These are phyloP conservation scores for Cercospora brassicicola DNA, from an alignment of 2,329 filamentous ascomycete species.

Conservation along the genomic window DNA sequence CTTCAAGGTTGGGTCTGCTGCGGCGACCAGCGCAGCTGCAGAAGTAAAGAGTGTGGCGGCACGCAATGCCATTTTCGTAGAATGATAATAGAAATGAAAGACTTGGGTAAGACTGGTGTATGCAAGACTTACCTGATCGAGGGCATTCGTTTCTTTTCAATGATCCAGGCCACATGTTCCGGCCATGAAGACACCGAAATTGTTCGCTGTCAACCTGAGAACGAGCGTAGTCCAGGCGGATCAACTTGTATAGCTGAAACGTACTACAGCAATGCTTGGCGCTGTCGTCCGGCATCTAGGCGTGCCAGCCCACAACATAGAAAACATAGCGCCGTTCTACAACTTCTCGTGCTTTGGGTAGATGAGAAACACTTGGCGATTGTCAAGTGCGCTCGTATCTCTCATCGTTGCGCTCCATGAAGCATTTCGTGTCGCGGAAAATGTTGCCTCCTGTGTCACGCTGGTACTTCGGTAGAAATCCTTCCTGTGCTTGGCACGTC, in stretches of 20 bases:
- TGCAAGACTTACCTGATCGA: not conserved
- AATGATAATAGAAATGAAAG: constrained; percentile 15
- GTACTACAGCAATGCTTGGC: not conserved
- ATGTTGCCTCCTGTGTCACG: not conserved
- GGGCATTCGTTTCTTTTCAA: not conserved
- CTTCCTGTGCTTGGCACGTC: not conserved
- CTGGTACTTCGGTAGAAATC: not conserved
- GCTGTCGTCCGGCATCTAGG: not conserved
- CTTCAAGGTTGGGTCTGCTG: constrained; percentile 44
- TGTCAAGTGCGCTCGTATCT: not conserved
- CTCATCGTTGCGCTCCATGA: not conserved
- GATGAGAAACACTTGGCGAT: not conserved
- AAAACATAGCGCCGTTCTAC: not conserved
- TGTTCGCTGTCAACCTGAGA: not conserved
- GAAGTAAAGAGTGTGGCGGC: constrained; percentile 24
- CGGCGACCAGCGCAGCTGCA: constrained; percentile 38
- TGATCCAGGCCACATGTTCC: not conserved
- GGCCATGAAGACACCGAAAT: not conserved
- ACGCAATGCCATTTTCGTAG: constrained; percentile 21
- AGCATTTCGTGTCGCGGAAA: not conserved
- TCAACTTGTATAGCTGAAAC: constrained; percentile 8
- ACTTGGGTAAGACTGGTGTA: not conserved
- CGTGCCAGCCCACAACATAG: not conserved
- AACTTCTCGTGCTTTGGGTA: not conserved
- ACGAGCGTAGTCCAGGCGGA: not conserved